A percentile compares a stretch with the other conserved stretches of the same genome.
Conservation (phyloP, 2,329 filamentous ascomycete genomes). For the Didymella sp. region DNA sequence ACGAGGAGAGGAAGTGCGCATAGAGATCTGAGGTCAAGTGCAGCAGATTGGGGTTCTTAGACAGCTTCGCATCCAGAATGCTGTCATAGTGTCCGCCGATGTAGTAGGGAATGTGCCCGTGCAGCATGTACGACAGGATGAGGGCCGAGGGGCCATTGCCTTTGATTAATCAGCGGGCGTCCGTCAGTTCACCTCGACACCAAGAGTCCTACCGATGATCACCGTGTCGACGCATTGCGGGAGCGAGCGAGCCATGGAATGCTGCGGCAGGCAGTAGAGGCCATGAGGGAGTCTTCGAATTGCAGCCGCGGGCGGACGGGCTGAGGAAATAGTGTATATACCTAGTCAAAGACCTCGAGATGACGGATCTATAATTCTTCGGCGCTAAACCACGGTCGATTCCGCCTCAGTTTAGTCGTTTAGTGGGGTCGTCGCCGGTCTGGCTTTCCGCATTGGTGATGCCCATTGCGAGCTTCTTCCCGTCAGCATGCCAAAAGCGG, state of each 20-base stretch:
- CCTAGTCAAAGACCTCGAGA: conserved; percentile 21
- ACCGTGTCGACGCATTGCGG: conserved; percentile 51
- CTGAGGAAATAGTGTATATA: conserved; percentile 30
- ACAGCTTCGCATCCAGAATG: conserved; percentile 64
- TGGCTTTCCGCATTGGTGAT: conserved; percentile 34
- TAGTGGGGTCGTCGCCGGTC: conserved; percentile 26
- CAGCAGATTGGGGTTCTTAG: conserved; percentile 56
- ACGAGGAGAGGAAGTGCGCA: conserved; percentile 64
- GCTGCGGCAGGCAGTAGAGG: conserved; percentile 32
- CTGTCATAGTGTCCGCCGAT: conserved; percentile 63
- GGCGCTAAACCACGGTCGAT: conserved; percentile 33
- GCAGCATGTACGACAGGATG: conserved; percentile 68
- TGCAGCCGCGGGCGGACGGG: conserved; percentile 21
- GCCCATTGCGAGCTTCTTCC: conserved; percentile 16
- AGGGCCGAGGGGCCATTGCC: conserved; percentile 68
- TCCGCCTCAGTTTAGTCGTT: conserved; percentile 26
- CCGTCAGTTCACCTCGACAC: neutral
- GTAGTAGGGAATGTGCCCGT: conserved; percentile 67
- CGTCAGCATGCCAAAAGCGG: conserved; percentile 12
- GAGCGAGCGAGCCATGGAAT: conserved; percentile 49
- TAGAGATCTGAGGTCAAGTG: conserved; percentile 59
- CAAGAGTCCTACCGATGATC: conserved; percentile 43
- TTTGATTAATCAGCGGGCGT: conserved; percentile 45
- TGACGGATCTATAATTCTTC: conserved; percentile 42
- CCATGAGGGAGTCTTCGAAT: conserved; percentile 38